These are phyloP conservation scores for Globisporangium cederbergense DNA, from an alignment of 352 stramenopile species.

Conservation along the genomic window DNA sequence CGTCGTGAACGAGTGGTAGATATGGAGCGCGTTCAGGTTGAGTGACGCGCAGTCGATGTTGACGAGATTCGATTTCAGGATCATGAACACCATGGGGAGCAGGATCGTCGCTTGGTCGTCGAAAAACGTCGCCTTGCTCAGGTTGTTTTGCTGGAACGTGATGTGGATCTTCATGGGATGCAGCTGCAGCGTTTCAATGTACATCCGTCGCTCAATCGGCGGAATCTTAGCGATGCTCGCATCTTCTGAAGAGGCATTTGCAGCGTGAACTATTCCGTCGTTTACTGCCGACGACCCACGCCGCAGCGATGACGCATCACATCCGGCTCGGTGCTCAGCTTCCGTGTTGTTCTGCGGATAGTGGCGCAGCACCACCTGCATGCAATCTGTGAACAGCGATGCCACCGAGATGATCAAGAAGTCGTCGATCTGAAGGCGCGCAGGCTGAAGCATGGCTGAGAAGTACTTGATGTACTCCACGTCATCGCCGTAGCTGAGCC, in stretches of 20 bases:
- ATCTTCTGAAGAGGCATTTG: not conserved
- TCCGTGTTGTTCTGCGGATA: constrained; percentile 16
- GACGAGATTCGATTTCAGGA: constrained; percentile 60
- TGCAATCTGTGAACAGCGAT: constrained; percentile 36
- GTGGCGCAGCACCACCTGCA: constrained; percentile 39
- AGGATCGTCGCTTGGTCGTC: constrained; percentile 41
- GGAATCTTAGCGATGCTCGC: constrained; percentile 22
- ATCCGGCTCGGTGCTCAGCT: not conserved
- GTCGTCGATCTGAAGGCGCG: constrained; percentile 56
- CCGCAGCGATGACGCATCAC: not conserved
- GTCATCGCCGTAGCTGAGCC: constrained; percentile 75
- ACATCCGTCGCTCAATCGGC: constrained; percentile 60
- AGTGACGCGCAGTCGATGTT: constrained; percentile 80
- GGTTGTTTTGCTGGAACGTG: constrained; percentile 68
- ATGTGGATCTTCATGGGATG: constrained; percentile 78
- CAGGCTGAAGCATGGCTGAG: constrained; percentile 76
- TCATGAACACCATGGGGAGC: constrained; percentile 50
- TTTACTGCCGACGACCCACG: not conserved
- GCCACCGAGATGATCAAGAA: constrained; percentile 52
- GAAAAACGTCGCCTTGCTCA: constrained; percentile 38
- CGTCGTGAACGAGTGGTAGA: constrained; percentile 79
- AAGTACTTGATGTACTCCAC: constrained; percentile 89
- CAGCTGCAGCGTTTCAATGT: constrained; percentile 82
- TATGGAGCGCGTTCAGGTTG: constrained; percentile 79
- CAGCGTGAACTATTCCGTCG: not conserved